Percentiles rank a stretch among this genome's conserved stretches.
phyloP scores from a whole-genome alignment of 2,329 filamentous ascomycete genomes.

The Trichoderma guizhouense region DNA sequence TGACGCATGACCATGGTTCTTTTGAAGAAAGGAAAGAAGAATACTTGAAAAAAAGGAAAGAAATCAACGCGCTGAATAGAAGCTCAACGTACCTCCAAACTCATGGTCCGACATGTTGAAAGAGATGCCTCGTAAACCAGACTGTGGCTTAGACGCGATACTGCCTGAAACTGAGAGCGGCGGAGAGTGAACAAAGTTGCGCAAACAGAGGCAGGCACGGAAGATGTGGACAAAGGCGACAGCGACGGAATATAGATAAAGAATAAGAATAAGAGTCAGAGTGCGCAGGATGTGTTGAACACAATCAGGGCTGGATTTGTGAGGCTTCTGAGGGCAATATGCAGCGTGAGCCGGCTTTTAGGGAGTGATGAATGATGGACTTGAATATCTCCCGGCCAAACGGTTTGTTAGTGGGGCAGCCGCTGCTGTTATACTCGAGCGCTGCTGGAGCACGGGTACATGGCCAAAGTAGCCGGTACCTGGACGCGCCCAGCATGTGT shows the following conservation, averaged over 20 bases:
- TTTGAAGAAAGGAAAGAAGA: neutral
- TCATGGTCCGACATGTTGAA: constrained; percentile 62
- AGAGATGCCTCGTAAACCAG: neutral
- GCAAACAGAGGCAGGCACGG: neutral
- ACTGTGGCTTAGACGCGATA: constrained; percentile 10
- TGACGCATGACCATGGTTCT: neutral
- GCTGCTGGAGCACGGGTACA: neutral
- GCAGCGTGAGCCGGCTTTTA: neutral
- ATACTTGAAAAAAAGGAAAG: neutral
- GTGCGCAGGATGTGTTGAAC: neutral
- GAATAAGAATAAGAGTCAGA: neutral
- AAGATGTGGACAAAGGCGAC: neutral
- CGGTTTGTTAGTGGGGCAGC: constrained; percentile 12
- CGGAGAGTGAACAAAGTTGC: neutral
- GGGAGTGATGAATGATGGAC: neutral
- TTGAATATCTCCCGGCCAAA: constrained; percentile 5
- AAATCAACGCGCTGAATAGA: neutral
- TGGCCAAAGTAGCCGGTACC: neutral
- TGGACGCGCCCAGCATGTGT: neutral
- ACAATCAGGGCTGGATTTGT: neutral
- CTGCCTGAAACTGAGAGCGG: neutral
- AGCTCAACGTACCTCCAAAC: constrained; percentile 46
- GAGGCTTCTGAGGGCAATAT: neutral
- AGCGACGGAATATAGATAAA: neutral
- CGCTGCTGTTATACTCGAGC: constrained; percentile 13